These are phyloP conservation scores for Ogataea allantospora DNA, from an alignment of 805 yeast species.

Conservation along the genomic window DNA sequence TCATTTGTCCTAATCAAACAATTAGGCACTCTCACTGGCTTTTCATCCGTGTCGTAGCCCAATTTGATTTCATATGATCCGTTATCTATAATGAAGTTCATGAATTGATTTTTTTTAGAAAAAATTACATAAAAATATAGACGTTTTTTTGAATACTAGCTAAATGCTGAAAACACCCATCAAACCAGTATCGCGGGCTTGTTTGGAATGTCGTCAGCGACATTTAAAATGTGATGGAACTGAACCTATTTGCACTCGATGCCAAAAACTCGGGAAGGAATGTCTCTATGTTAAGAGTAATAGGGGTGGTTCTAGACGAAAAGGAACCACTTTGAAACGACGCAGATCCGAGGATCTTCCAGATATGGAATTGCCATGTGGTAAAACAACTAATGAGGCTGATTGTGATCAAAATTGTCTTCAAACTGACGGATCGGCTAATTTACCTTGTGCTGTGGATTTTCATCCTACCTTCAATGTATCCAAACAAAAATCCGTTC, in stretches of 20 bases:
- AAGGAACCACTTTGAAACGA: constrained; percentile 38
- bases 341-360: constrained; percentile 13
- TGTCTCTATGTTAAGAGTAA: constrained; percentile 52
- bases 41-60: constrained; percentile 46
- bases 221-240: constrained; percentile 52
- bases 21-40: constrained; percentile 59
- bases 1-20: constrained; percentile 74
- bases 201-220: constrained; percentile 49
- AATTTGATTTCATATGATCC: constrained; percentile 82
- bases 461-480: constrained; percentile 33
- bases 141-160: background rate
- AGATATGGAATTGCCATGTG: constrained; percentile 31
- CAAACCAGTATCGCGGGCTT: constrained; percentile 48
- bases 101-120: constrained; percentile 1
- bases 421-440: constrained; percentile 18
- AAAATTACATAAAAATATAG: background rate
- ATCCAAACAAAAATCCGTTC: constrained; percentile 27
- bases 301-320: constrained; percentile 53
- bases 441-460: constrained; percentile 29
- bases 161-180: constrained; percentile 8
- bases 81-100: constrained; percentile 71
- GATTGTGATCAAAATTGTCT: constrained; percentile 30
- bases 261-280: constrained; percentile 34
- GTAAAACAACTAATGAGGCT: constrained; percentile 20
- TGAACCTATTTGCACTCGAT: constrained; percentile 45